Conservation (phyloP, 306 rosid genomes). For the Fragaria nilgerrensis region DNA sequence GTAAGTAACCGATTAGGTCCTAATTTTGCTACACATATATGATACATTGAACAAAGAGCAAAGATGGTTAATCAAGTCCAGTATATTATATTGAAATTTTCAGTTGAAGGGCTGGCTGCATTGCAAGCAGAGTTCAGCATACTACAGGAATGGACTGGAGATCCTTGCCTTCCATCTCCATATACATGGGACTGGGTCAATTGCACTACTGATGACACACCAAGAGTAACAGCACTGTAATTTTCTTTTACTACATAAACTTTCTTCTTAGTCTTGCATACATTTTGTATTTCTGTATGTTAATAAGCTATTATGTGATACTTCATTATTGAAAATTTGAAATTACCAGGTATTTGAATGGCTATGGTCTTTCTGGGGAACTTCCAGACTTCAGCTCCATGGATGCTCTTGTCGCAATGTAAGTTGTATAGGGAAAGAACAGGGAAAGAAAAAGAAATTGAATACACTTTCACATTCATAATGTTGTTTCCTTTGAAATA, state of each 20-base stretch:
- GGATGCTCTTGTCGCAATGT: slow-evolving; percentile 49
- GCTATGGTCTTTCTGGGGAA: slow-evolving; percentile 34
- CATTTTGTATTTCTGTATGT: neutral
- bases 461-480: neutral
- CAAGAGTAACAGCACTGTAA: slow-evolving; percentile 46
- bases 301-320: neutral
- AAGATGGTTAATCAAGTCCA: neutral
- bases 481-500: neutral
- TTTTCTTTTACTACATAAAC: neutral
- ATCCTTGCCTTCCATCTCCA: slow-evolving; percentile 50
- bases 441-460: neutral
- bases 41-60: slow-evolving; percentile 12
- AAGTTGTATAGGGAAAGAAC: slow-evolving; percentile 10
- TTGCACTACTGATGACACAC: slow-evolving; percentile 29
- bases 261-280: neutral
- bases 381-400: slow-evolving; percentile 52
- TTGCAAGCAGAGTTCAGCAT: slow-evolving; percentile 29
- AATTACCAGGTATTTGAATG: slow-evolving; percentile 40
- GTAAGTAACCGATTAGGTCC: slow-evolving; percentile 16
- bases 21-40: neutral
- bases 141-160: slow-evolving; percentile 50
- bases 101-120: slow-evolving; percentile 43
- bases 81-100: neutral
- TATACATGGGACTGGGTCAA: slow-evolving; percentile 50
- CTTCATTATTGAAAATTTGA: slow-evolving; percentile 7